Conservation (phyloP, 768 basidiomycete species). For the Suillus luteus region DNA sequence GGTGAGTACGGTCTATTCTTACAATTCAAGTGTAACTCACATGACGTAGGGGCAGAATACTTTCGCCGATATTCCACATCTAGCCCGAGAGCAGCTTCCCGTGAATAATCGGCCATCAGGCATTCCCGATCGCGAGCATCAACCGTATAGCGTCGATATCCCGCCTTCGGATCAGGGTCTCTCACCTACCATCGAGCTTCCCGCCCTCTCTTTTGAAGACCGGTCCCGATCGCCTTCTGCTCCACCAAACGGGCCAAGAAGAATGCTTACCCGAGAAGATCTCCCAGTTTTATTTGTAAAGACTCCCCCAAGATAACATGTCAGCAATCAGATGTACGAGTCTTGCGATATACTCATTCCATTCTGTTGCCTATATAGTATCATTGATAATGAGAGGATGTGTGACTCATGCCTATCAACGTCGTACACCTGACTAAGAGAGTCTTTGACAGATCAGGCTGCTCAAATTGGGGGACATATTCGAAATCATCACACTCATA, state of each 20-base stretch:
- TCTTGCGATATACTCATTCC: background rate
- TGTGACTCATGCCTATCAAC: background rate
- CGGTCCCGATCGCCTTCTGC: background rate
- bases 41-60: background rate
- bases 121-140: background rate
- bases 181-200: background rate
- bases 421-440: background rate
- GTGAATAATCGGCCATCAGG: background rate
- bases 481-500: no score
- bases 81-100: background rate
- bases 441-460: no score
- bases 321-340: background rate
- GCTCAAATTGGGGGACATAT: no score
- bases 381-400: background rate
- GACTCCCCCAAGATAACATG: background rate
- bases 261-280: background rate
- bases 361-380: background rate
- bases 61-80: background rate
- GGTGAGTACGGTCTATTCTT: background rate
- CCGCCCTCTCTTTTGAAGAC: background rate
- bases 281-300: background rate
- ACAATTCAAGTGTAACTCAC: background rate
- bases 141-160: background rate
- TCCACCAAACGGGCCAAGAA: background rate
- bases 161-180: background rate